phyloP scores from a whole-genome alignment of 441 rosid species.

The Manihot esculenta region DNA sequence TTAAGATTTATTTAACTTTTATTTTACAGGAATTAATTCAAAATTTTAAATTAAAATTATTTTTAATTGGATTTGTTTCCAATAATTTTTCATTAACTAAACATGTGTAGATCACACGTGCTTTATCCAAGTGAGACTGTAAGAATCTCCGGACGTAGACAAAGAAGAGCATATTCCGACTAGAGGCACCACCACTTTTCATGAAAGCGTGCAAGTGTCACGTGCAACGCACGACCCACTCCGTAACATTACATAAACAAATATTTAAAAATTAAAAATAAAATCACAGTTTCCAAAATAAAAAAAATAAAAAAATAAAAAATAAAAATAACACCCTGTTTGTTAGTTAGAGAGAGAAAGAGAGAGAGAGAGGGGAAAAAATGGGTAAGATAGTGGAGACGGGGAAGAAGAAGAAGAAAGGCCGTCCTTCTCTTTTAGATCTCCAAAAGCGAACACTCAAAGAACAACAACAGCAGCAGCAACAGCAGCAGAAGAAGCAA shows the following conservation, averaged over 20 bases:
- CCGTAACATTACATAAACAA: too few relatives aligned
- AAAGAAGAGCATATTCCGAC: background rate
- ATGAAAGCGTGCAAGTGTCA: background rate
- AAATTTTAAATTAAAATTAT: too few relatives aligned
- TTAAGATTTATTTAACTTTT: too few relatives aligned
- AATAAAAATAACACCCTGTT: slow-evolving; percentile 22
- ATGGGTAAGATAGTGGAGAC: slow-evolving; percentile 60
- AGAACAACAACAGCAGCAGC: slow-evolving; percentile 35
- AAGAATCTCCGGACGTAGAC: too few relatives aligned
- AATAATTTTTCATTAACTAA: too few relatives aligned
- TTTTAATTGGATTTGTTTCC: too few relatives aligned
- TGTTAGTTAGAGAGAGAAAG: slow-evolving; percentile 28
- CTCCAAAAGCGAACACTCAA: slow-evolving; percentile 52
- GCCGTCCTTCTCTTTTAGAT: slow-evolving; percentile 67
- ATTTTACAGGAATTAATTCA: too few relatives aligned
- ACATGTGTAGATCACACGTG: too few relatives aligned
- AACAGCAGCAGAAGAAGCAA: background rate
- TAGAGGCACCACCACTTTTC: background rate
- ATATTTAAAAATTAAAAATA: too few relatives aligned
- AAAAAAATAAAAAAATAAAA: background rate
- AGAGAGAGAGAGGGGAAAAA: slow-evolving; percentile 32
- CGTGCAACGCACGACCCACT: background rate
- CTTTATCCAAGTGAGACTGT: too few relatives aligned
- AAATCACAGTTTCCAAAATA: background rate
- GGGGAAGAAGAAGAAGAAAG: slow-evolving; percentile 66